Base-by-base conservation (phyloP, 208 protist genomes). In the Paratrypanosoma confusum region DNA sequence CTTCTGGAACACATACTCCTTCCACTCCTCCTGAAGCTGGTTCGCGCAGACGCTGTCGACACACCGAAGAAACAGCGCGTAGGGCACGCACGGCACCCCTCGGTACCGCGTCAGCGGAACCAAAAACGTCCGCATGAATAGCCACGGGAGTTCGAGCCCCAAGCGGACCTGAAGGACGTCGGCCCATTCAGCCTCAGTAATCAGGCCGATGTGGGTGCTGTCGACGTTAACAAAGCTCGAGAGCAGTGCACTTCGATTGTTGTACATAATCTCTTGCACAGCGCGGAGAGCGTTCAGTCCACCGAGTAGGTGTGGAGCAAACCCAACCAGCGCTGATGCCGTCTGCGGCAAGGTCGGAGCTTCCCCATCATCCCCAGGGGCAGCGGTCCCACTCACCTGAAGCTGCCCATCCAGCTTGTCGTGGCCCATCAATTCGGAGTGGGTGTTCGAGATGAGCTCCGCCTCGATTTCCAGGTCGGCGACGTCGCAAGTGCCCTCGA, bases 181-280 rank as follows among this genome's bases (percentile, higher is more conserved):
- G 41, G 65, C 69, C 81, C 83, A 93, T 58, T 90, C 79, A 4
- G 75, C 56, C 67, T 93, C 90, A 55, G 79, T 86, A 37, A 93
- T 63, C 21, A 68, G 66, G 23, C 83, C 83, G 25, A 49, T 71
- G 40, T 70, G 55, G 37, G 50, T 56, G 54, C 78, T 65, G 25
- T 93, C 83, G 10, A 67, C 69, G 16, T 59, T 43, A 39, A 76
- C 80, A 49, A 93, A 93, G 11, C 64, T 67, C 18, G 64, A 60
- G 16, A 93, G 59, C 11, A 93, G 60, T 5, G 70, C 65, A 58
- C 90, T 81, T 14, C 76, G 71, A 31, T 90, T 67, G 16, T 67
- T 40, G 48, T 67, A 90, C 33, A 90, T 80, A 14, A 77, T 39
- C 31, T 88, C 80, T 21, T 65, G 67, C 10, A 93, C 60, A 23